Percentiles rank a stretch among this genome's conserved stretches.
Evolutionary conservation across 176 grass and related monocot species (phyloP).

Genomic region (Carex scoparia): DNA sequence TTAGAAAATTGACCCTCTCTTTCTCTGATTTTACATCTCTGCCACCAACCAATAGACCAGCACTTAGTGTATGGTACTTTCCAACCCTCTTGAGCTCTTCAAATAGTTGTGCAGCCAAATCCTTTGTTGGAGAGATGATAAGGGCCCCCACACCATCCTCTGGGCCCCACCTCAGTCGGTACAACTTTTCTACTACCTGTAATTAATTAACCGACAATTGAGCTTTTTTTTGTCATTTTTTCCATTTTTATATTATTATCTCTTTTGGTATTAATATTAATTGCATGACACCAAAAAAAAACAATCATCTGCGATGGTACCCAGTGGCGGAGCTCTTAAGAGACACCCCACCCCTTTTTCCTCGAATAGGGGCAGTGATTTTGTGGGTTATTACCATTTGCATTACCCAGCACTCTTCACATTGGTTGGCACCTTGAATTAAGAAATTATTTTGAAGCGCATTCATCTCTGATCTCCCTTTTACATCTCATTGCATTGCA

Average conservation of each 20-base stretch:
- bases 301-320: background rate
- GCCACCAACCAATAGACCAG: conserved; percentile 62
- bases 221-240: background rate
- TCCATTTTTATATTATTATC: background rate
- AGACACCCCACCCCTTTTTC: no score
- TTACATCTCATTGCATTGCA: no score
- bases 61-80: conserved; percentile 53
- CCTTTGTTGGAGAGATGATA: conserved; percentile 71
- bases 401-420: no score
- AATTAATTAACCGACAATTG: background rate
- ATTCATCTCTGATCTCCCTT: no score
- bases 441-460: no score
- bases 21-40: conserved; percentile 79
- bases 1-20: conserved; percentile 53
- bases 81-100: conserved; percentile 49
- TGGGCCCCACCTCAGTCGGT: conserved; percentile 54
- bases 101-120: conserved; percentile 87
- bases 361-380: no score
- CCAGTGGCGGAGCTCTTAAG: no score
- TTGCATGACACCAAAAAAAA: background rate
- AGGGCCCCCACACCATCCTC: conserved; percentile 79
- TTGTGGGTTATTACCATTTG: no score
- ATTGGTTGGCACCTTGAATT: no score
- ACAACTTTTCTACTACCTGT: conserved; percentile 83
- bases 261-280: background rate